Evolutionary conservation across 2,329 filamentous ascomycete genomes (phyloP).

Genomic region (Massarina eburnea): DNA sequence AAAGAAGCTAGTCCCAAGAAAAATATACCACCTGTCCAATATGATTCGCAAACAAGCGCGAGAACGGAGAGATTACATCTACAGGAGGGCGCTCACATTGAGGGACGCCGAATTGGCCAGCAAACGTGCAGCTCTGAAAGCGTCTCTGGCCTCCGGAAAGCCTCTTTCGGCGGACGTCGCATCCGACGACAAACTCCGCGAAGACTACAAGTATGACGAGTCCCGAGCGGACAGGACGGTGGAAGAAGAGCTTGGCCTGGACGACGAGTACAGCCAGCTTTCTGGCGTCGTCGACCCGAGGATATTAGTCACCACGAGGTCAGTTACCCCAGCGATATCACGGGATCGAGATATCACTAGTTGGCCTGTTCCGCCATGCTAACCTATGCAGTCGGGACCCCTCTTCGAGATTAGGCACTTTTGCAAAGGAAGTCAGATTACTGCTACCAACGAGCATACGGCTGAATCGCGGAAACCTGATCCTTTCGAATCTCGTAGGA

Average conservation of each 20-base stretch:
- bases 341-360: too few species aligned
- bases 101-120: constrained; percentile 86
- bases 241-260: constrained; percentile 72
- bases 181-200: constrained; percentile 79
- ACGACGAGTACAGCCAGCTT: constrained; percentile 87
- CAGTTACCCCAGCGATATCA: too few species aligned
- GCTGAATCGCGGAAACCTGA: constrained; percentile 86
- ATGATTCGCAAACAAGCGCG: constrained; percentile 61
- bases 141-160: constrained; percentile 85
- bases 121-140: constrained; percentile 83
- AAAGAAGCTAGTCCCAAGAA: too few species aligned
- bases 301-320: constrained; percentile 86
- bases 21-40: neutral
- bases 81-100: constrained; percentile 74
- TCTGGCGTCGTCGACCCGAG: constrained; percentile 90
- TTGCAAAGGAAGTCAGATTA: constrained; percentile 87
- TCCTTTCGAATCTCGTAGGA: constrained; percentile 80
- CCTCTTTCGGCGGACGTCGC: constrained; percentile 79
- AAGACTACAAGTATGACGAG: constrained; percentile 94
- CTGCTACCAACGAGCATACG: constrained; percentile 83
- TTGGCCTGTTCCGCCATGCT: too few species aligned
- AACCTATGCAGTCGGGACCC: too few species aligned
- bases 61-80: constrained; percentile 80
- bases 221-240: constrained; percentile 67
- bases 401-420: constrained; percentile 79